Evolutionary conservation across 345 rosid species (phyloP), one percentile per base, ranked within the genome.

Genomic region (Eucalyptus shirleyi): DNA sequence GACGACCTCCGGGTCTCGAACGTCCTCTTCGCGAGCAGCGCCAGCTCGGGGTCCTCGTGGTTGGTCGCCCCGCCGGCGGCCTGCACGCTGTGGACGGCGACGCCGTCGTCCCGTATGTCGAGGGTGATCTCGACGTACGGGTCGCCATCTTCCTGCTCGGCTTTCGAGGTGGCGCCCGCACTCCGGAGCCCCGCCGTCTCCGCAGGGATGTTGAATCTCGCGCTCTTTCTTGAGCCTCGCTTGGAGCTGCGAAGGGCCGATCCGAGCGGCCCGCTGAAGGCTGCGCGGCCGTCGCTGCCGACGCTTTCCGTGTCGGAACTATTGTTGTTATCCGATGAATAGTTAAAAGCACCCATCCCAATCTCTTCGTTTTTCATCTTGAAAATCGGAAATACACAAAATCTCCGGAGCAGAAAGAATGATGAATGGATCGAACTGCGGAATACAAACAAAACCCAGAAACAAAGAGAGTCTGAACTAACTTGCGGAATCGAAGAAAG

Each of bases 41-140:
- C 88, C 65, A 96, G 88, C 92, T 95, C 98, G 0, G 98, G 98
- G 85, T 96, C 99, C 85, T 96, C 97, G 7, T 90, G 80, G 24
- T 86, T 92, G 15, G 45, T 11, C 42, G 15, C 83, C 28, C 89
- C 91, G 13, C 90, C 94, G 19, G 98, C 97, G 11, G 94, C 92
- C 23, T 96, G 96, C 77, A 97, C 98, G 88, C 99, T 96, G 92
- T 97, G 98, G 28, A 97, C 98, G 18, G 96, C 98, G 8, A 97
- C 97, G 0, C 98, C 94, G 50, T 96, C 98, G 62, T 96, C 97
- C 44, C 94, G 92, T 60, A 97, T 95, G 91, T 96, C 98, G 11
- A 96, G 93, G 50, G 99, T 97, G 91, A 97, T 96, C 93, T 97
- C 99, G 4, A 96, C 99, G 88, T 95, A 97, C 19, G 93, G 83